Percentiles rank a stretch among this genome's conserved stretches.
phyloP scores from a whole-genome alignment of 2,329 filamentous ascomycete species.

The Scytalidium sp. region DNA sequence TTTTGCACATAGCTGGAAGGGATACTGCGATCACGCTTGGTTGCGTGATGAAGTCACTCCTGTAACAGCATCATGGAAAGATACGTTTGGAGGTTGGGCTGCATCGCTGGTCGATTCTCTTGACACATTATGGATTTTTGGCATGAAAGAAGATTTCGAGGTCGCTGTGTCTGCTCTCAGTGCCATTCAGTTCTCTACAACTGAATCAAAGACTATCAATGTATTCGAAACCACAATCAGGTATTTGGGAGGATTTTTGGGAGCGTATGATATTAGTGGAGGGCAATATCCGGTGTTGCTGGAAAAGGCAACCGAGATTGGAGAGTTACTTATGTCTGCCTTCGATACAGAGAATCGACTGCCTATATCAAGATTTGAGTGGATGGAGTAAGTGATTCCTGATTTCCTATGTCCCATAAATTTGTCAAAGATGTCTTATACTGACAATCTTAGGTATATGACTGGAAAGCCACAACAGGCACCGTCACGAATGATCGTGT shows the following conservation, averaged over 20 bases:
- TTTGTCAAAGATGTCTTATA: conserved; percentile 23
- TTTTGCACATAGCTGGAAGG: conserved; percentile 60
- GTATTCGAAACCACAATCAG: conserved; percentile 90
- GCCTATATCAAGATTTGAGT: conserved; percentile 53
- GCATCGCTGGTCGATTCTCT: conserved; percentile 81
- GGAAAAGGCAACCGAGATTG: conserved; percentile 68
- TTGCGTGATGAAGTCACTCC: conserved; percentile 83
- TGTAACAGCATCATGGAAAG: conserved; percentile 60
- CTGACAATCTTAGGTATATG: not conserved
- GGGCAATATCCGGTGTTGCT: conserved; percentile 64
- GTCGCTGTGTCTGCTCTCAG: conserved; percentile 67
- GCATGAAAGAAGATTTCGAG: conserved; percentile 73
- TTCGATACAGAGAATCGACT: conserved; percentile 92
- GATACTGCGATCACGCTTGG: conserved; percentile 79
- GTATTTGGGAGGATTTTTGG: conserved; percentile 82
- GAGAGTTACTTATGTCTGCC: conserved; percentile 66
- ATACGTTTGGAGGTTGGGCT: conserved; percentile 91
- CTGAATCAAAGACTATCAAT: conserved; percentile 24
- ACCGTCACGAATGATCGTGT: conserved; percentile 48
- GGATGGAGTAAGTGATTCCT: conserved; percentile 3
- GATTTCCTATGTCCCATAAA: no score
- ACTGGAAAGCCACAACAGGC: conserved; percentile 58
- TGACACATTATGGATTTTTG: conserved; percentile 88
- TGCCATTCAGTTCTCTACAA: conserved; percentile 80
- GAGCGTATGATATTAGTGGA: conserved; percentile 82